Percentiles rank a stretch among this genome's conserved stretches.
Evolutionary conservation across 1,284 basidiomycete species (phyloP).

Genomic region (Cutaneotrichosporon arboriforme): DNA sequence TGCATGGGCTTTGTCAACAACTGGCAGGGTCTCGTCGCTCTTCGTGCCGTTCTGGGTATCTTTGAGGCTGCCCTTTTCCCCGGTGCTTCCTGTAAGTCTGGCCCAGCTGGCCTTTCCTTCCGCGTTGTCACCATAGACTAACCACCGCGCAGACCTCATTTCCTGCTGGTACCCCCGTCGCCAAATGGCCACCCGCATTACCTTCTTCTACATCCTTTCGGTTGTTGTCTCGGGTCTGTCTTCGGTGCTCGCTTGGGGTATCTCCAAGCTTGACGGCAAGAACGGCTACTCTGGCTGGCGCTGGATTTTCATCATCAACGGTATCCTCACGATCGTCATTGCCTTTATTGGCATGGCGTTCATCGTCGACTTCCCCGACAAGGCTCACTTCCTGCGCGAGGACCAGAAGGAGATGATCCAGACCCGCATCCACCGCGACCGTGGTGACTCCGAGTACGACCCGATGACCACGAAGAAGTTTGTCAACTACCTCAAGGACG

Average conservation of each 20-base stretch:
- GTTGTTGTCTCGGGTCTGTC: slow-evolving; percentile 15
- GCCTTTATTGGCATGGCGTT: slow-evolving; percentile 1
- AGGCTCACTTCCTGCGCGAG: slow-evolving; percentile 9
- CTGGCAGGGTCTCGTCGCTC: slow-evolving; percentile 41
- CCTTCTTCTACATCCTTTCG: slow-evolving; percentile 7
- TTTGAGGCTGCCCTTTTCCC: slow-evolving; percentile 45
- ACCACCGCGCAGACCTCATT: slow-evolving; percentile 47
- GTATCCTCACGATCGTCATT: slow-evolving; percentile 9
- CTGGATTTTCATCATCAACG: slow-evolving; percentile 14
- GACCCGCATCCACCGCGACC: slow-evolving; percentile 16
- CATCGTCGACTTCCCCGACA: slow-evolving; percentile 18
- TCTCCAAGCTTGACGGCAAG: slow-evolving; percentile 8
- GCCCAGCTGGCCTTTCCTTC: slow-evolving; percentile 44
- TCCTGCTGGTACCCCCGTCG: slow-evolving; percentile 50
- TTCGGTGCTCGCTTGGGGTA: slow-evolving; percentile 7
- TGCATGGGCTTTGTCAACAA: slow-evolving; percentile 39
- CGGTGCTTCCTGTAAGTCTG: slow-evolving; percentile 43
- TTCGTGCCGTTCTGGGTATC: slow-evolving; percentile 46
- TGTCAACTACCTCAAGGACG: slow-evolving; percentile 40
- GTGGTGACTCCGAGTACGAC: slow-evolving; percentile 46
- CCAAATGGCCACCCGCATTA: slow-evolving; percentile 40
- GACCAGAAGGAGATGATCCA: slow-evolving; percentile 9
- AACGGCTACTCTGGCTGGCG: slow-evolving; percentile 11
- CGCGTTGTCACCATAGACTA: slow-evolving; percentile 41
- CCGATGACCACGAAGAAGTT: slow-evolving; percentile 40